These are phyloP conservation scores for Aspergillus bridgeri DNA, from an alignment of 495 filamentous ascomycete species.

Conservation along the genomic window DNA sequence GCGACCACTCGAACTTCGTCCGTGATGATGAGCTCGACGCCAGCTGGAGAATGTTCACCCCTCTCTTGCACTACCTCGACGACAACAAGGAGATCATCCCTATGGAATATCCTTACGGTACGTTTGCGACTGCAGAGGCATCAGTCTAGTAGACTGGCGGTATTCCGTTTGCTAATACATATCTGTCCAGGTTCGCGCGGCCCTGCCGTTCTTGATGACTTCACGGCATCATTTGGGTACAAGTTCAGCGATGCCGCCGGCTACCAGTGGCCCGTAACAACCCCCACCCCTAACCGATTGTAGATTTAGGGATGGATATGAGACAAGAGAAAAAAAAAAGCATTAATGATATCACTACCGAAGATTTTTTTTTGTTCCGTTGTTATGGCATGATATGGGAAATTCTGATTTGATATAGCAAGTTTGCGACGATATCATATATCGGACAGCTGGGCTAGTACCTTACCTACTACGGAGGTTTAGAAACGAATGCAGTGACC, in stretches of 20 bases:
- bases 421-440: constrained; percentile 10
- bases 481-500: constrained; percentile 22
- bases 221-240: constrained; percentile 96
- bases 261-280: constrained; percentile 83
- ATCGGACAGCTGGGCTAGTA: neutral
- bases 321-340: constrained; percentile 11
- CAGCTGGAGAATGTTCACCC: constrained; percentile 98
- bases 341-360: constrained; percentile 18
- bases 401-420: constrained; percentile 14
- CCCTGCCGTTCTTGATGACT: constrained; percentile 94
- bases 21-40: constrained; percentile 98
- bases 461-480: neutral
- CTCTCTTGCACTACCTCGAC: constrained; percentile 95
- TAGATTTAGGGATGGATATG: constrained; percentile 32
- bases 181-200: constrained; percentile 76
- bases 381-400: constrained; percentile 15
- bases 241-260: constrained; percentile 97
- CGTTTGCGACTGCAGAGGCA: constrained; percentile 27
- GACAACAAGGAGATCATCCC: constrained; percentile 98
- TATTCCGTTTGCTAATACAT: constrained; percentile 12
- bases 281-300: constrained; percentile 68
- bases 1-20: constrained; percentile 99
- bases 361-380: constrained; percentile 15
- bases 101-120: constrained; percentile 99
- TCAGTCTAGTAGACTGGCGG: neutral